Base-by-base conservation (phyloP, 306 rosid species). In the Pueraria montana region DNA sequence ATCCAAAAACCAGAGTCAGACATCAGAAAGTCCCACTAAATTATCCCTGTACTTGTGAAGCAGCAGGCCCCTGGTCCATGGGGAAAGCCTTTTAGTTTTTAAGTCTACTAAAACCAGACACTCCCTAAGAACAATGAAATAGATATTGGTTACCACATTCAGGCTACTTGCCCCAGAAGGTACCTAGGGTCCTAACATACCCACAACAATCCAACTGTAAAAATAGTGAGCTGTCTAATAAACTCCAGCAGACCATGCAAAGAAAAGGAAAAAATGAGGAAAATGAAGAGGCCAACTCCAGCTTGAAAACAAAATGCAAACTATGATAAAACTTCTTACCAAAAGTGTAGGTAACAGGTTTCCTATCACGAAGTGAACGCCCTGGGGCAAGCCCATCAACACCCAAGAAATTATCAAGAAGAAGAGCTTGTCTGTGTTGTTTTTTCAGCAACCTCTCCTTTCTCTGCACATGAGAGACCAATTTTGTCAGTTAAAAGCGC, bases 341-440 rank as follows among this genome's bases (percentile, higher is more conserved):
- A 72, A 93, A 95, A 59, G 98, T 95, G 84, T 95, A 95, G 55
- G 98, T 95, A 80, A 95, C 98, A 23, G 92, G 97, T 82, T 93
- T 95, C 83, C 98, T 88, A 84, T 89, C 98, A 78, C 98, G 98
- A 70, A 95, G 98, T 77, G 97, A 93, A 78, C 98, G 97, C 77
- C 98, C 98, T 5, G 94, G 89, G 78, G 82, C 97, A 87, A 93
- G 92, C 74, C 93, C 98, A 82, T 95, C 98, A 55, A 88, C 89
- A 74, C 52, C 87, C 84, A 87, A 82, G 80, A 81, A 93, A 87
- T 81, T 93, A 86, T 95, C 98, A 80, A 95, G 96, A 80, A 95
- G 98, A 77, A 95, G 97, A 82, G 98, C 97, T 88, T 95, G 90
- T 79, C 98, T 95, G 61, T 95, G 97, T 59, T 93, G 98, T 83